Evolutionary conservation across 2,329 filamentous ascomycete species (phyloP), one percentile per base, ranked within the genome.

Genomic region (Colletotrichum ledebouriae): DNA sequence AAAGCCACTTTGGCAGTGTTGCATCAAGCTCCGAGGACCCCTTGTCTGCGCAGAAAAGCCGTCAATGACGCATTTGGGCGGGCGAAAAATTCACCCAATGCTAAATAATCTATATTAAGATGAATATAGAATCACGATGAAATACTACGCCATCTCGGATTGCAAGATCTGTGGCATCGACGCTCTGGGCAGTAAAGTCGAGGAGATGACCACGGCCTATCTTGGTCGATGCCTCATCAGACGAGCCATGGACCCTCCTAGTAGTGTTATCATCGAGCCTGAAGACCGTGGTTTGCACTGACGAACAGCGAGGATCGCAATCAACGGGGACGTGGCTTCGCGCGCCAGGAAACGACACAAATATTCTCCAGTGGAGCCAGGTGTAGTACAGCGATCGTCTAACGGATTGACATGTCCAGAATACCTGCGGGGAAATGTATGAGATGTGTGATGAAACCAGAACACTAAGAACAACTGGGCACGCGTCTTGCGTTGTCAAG

Each of bases 1-100:
- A 44, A 44, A 44, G 42, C 15, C 42, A 44, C 41, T 44, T 44
- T 44, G 41, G 1, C 41, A 42, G 42, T 17, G 15, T 44, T 44
- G 42, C 0, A 44, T 44, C 42, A 44, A 44, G 42, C 42, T 44
- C 42, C 42, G 15, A 44, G 42, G 42, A 44, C 2, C 42, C 42
- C 15, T 17, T 44, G 41, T 44, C 15, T 44, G 41, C 41, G 41
- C 41, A 42, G 41, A 44, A 44, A 44, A 44, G 41, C 41, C 41
- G 41, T 7, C 5, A 44, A 7, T 44, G 2, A 44, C 15, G 41
- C 15, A 44, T 44, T 44, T 17, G 41, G 41, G 41, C 41, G 41
- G 41, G 41, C 15, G 41, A 44, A 4, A 17, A 17, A 44, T n/a
- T 44, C 6, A n/a, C n/a, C 41, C 41, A 44, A 44, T n/a, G 41